phyloP scores from a whole-genome alignment of 129 eudicot genomes.

The Logfia minima region DNA sequence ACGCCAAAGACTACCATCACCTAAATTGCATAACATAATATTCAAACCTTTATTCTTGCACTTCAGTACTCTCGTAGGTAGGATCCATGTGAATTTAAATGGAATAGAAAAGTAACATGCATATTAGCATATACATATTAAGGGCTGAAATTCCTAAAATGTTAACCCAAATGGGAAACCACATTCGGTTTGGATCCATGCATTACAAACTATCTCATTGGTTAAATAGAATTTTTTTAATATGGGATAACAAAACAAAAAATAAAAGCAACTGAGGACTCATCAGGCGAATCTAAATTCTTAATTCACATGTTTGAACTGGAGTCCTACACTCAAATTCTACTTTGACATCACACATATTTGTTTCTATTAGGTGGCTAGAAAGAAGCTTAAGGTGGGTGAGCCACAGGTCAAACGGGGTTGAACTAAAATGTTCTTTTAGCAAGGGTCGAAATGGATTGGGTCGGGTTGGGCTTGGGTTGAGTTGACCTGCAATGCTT shows the following conservation, averaged over 20 bases:
- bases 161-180: too few species aligned
- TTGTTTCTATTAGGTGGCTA: not conserved
- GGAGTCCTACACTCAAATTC: not conserved
- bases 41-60: too few species aligned
- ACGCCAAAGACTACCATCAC: constrained; percentile 26
- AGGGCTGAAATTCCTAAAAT: too few species aligned
- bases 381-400: not conserved
- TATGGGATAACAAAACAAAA: not conserved
- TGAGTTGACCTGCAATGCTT: not conserved
- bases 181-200: not conserved
- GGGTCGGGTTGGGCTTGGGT: not conserved
- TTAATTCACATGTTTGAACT: not conserved
- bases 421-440: not conserved
- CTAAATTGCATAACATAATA: not conserved
- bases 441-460: not conserved
- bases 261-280: not conserved
- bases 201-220: not conserved
- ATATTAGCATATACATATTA: too few species aligned
- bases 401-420: not conserved
- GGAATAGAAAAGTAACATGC: too few species aligned
- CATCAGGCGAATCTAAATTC: too few species aligned
- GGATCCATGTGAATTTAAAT: too few species aligned
- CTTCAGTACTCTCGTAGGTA: too few species aligned
- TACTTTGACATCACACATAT: not conserved
- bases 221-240: not conserved